These are phyloP conservation scores for Coemansia sp. DNA, from an alignment of 192 early-diverging fungal genomes.

Conservation along the genomic window DNA sequence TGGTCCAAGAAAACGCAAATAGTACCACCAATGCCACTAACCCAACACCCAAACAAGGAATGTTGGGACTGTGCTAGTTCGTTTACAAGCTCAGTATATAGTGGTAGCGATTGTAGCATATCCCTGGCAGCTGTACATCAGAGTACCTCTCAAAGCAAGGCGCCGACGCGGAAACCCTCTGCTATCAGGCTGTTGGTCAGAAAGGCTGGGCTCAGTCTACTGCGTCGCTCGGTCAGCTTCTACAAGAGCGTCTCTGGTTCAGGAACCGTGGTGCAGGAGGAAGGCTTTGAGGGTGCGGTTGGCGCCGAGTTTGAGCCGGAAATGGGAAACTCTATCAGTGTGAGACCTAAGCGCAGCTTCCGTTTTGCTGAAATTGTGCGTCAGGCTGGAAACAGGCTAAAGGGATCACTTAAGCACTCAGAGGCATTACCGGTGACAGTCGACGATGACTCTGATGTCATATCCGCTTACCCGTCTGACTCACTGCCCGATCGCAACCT, in stretches of 20 bases:
- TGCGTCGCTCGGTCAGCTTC: conserved; percentile 46
- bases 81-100: conserved; percentile 17
- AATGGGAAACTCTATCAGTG: neutral
- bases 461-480: conserved; percentile 44
- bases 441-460: conserved; percentile 23
- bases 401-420: conserved; percentile 2
- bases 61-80: conserved; percentile 21
- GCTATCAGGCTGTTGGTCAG: conserved; percentile 36
- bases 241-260: conserved; percentile 32
- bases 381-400: conserved; percentile 22
- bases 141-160: neutral
- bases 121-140: conserved; percentile 3
- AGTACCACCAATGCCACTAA: too few relatives aligned
- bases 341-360: conserved; percentile 13
- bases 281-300: too few relatives aligned
- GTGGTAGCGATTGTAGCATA: conserved; percentile 14
- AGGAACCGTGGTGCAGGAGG: too few relatives aligned
- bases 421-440: neutral
- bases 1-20: conserved; percentile 17
- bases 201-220: conserved; percentile 35
- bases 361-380: conserved; percentile 27
- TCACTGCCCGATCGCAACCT: conserved; percentile 23
- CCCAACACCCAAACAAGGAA: too few relatives aligned
- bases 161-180: conserved; percentile 31
- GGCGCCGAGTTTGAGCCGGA: too few relatives aligned